These are phyloP conservation scores for Phaffia australis DNA, from an alignment of 768 basidiomycete species.

Conservation along the genomic window DNA sequence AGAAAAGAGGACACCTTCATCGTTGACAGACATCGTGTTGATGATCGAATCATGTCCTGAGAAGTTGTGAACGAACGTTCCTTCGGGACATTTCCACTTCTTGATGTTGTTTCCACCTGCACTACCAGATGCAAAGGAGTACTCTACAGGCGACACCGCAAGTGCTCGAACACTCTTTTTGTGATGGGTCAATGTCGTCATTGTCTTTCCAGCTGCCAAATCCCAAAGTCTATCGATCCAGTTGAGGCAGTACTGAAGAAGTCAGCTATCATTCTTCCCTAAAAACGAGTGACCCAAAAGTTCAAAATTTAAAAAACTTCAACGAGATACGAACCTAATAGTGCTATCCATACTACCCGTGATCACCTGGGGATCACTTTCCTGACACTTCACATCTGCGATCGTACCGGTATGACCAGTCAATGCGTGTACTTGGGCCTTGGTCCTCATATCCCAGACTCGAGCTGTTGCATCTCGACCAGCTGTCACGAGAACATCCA, in stretches of 20 bases:
- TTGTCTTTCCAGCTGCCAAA: constrained; percentile 91
- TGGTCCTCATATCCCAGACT: constrained; percentile 99
- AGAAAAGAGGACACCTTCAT: constrained; percentile 93
- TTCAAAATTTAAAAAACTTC: background rate
- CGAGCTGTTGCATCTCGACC: constrained; percentile 94
- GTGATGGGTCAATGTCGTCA: constrained; percentile 95
- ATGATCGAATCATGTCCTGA: constrained; percentile 93
- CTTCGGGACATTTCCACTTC: constrained; percentile 98
- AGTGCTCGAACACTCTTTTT: constrained; percentile 94
- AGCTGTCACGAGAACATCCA: constrained; percentile 87
- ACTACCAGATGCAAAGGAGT: constrained; percentile 87
- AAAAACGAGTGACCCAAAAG: constrained; percentile 2
- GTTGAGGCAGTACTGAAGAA: background rate
- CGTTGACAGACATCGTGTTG: constrained; percentile 85
- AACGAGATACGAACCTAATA: constrained; percentile 51
- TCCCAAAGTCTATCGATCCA: constrained; percentile 70
- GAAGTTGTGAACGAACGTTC: constrained; percentile 91
- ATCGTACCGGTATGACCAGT: constrained; percentile 90
- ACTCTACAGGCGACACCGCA: constrained; percentile 91
- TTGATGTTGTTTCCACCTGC: constrained; percentile 99
- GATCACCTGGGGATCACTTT: constrained; percentile 94
- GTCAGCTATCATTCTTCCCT: constrained; percentile 1
- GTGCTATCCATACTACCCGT: constrained; percentile 98
- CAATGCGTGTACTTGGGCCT: constrained; percentile 86
- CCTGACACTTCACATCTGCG: constrained; percentile 90